phyloP scores from a whole-genome alignment of 2,329 filamentous ascomycete species.

The Colletotrichum ledebouriae region DNA sequence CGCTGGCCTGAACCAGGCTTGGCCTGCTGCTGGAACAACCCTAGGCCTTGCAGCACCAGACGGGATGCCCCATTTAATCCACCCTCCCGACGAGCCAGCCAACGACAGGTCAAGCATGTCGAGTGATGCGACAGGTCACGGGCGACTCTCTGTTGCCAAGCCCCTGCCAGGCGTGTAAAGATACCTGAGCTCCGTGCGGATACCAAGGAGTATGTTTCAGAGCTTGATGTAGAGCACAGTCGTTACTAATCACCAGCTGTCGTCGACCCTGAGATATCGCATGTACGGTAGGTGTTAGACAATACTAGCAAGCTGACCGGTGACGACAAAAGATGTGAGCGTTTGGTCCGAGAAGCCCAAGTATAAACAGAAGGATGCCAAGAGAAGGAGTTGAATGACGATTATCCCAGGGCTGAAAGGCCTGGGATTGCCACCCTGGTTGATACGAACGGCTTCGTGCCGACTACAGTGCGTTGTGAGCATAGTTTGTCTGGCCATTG shows the following conservation, averaged over 20 bases:
- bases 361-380: neutral
- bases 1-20: constrained; percentile 34
- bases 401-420: constrained; percentile 17
- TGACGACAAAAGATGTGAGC: neutral
- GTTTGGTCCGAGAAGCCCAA: neutral
- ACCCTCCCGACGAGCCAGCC: constrained; percentile 36
- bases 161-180: neutral
- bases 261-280: constrained; percentile 6
- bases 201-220: neutral
- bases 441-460: constrained; percentile 30
- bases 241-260: neutral
- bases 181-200: constrained; percentile 36
- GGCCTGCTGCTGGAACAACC: constrained; percentile 38
- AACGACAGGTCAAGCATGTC: constrained; percentile 34
- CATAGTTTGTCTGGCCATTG: constrained; percentile 33
- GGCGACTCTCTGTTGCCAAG: neutral
- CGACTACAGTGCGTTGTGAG: constrained; percentile 6
- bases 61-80: constrained; percentile 41
- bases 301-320: too few relatives aligned
- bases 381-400: constrained; percentile 2
- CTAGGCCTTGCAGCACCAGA: constrained; percentile 27
- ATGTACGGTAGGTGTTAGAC: constrained; percentile 3
- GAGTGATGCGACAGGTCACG: constrained; percentile 37
- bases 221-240: neutral
- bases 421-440: constrained; percentile 26